These are phyloP conservation scores for Dendryphion nanum DNA, from an alignment of 2,329 filamentous ascomycete species.

Conservation along the genomic window DNA sequence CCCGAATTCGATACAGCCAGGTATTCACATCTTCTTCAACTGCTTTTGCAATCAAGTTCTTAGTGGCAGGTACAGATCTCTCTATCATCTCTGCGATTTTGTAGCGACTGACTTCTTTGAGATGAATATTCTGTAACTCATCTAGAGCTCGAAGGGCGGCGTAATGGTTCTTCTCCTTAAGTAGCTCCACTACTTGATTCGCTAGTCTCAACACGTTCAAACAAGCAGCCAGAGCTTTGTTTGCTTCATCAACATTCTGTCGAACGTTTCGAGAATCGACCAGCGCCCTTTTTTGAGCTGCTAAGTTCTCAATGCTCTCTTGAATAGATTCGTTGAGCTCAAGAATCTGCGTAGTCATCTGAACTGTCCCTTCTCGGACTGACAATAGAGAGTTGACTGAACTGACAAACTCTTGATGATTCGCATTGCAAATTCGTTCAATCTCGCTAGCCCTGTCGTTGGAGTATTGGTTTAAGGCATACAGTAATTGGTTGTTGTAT, in stretches of 20 bases:
- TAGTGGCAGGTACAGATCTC: constrained; percentile 88
- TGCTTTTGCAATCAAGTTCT: constrained; percentile 89
- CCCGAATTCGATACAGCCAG: constrained; percentile 91
- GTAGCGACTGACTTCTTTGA: constrained; percentile 92
- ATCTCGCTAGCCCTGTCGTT: constrained; percentile 87
- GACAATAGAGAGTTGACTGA: constrained; percentile 93
- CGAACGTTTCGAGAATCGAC: constrained; percentile 90
- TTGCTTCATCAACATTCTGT: constrained; percentile 93
- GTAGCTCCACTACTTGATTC: constrained; percentile 89
- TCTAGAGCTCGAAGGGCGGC: constrained; percentile 90
- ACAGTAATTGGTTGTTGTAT: constrained; percentile 71
- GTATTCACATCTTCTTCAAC: constrained; percentile 97
- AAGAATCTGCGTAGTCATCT: constrained; percentile 85
- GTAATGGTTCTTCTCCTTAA: constrained; percentile 93
- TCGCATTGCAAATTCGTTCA: constrained; percentile 88
- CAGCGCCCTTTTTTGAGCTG: constrained; percentile 88
- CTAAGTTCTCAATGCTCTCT: constrained; percentile 87
- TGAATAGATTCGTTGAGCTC: constrained; percentile 94
- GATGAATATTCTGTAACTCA: constrained; percentile 92
- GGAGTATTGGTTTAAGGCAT: constrained; percentile 77
- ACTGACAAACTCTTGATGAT: constrained; percentile 93
- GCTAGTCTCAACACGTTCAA: constrained; percentile 88
- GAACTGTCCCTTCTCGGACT: constrained; percentile 86
- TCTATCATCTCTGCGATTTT: constrained; percentile 95
- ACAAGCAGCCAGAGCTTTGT: constrained; percentile 83